phyloP scores from a whole-genome alignment of 2,329 filamentous ascomycete genomes.

The Colletotrichum sp. region DNA sequence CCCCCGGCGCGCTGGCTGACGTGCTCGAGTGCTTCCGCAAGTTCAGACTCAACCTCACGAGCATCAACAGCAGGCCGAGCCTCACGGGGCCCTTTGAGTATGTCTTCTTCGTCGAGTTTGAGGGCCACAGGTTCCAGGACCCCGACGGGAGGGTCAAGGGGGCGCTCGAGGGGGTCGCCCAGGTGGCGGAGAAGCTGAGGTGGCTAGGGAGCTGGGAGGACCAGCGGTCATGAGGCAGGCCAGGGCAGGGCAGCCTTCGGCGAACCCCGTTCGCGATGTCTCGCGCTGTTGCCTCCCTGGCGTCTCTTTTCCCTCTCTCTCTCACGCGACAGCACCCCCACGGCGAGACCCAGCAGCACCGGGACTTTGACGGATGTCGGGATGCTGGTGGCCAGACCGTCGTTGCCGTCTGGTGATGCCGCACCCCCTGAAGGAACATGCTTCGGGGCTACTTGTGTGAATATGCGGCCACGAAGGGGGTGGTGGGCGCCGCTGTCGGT shows the following conservation, averaged over 20 bases:
- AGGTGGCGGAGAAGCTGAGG: constrained; percentile 65
- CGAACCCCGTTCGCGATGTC: background rate
- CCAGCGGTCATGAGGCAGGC: constrained; percentile 40
- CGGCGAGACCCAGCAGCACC: background rate
- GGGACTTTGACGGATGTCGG: background rate
- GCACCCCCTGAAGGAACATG: background rate
- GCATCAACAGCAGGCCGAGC: constrained; percentile 87
- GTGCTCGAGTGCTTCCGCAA: constrained; percentile 80
- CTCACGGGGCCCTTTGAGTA: constrained; percentile 82
- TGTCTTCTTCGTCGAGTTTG: constrained; percentile 92
- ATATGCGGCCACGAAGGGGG: background rate
- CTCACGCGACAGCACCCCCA: background rate
- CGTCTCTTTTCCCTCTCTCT: background rate
- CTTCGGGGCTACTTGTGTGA: background rate
- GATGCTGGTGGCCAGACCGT: background rate
- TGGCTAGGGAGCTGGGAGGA: constrained; percentile 74
- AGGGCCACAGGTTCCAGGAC: constrained; percentile 62
- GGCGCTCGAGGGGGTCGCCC: constrained; percentile 63
- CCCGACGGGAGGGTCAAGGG: constrained; percentile 62
- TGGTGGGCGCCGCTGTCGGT: background rate
- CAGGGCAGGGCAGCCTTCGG: background rate
- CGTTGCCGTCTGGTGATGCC: background rate
- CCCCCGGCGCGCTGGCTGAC: constrained; percentile 83
- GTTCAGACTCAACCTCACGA: constrained; percentile 81
- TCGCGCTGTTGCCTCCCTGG: background rate